Evolutionary conservation across 441 rosid genomes (phyloP), one percentile per base, ranked within the genome.

Genomic region (Pelargonium myrrhifolium): DNA sequence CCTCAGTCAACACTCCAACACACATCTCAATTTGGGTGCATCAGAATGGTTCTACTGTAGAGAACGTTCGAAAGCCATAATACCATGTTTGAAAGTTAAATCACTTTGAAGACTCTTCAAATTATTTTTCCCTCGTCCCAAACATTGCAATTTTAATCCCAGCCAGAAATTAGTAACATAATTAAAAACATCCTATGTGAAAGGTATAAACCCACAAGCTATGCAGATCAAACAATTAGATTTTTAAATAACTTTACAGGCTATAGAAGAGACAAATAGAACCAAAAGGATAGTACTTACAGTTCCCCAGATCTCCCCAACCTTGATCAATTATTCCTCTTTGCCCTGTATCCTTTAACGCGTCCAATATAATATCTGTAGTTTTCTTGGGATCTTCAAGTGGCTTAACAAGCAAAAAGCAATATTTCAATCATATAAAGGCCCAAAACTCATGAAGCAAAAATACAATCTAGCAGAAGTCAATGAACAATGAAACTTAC

Each of bases 271-370:
- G 15, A 31, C 12, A 18, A 53, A 58, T 15, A 35, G 69, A 71
- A 69, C 53, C 62, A 53, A 42, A 67, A 76, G 64, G 63, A 59
- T 77, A 64, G 65, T 59, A 78, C 98, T 86, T 78, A 93, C 98
- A 22, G 43, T 79, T 86, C 68, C 99, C 99, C n/a, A 94, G 88
- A 81, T 83, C 93, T 65, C 95, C 98, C 99, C 99, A 94, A 39
- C 98, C 99, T 77, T 89, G 86, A 77, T 82, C 98, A 74, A 94
- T 79, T 78, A 94, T 86, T 74, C 98, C 99, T 83, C 99, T 88
- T 77, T 92, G 98, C 71, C 84, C 89, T 0, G 96, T 94, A 76
- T 81, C 97, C 73, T 75, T 81, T 72, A 94, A 71, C 56, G 99
- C 90, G 83, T 89, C 90, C 85, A 92, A 62, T 85, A 92, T 87